Evolutionary conservation across 2,329 filamentous ascomycete genomes (phyloP).

Genomic region (Fusarium irregulare): DNA sequence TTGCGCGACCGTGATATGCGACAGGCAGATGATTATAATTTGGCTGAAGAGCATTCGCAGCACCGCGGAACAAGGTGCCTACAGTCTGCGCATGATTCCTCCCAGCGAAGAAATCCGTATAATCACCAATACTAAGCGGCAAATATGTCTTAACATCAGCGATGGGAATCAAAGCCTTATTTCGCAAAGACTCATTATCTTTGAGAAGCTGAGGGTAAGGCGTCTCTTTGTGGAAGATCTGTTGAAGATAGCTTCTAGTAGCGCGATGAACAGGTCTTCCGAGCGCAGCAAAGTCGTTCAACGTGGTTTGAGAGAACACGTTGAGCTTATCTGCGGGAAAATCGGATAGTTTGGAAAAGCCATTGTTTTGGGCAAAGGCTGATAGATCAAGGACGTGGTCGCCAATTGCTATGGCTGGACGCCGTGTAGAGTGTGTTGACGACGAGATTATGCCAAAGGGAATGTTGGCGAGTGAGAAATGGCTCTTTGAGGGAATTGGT

Average conservation of each 20-base stretch:
- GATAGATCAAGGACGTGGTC: conserved; percentile 76
- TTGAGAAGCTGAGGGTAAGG: conserved; percentile 50
- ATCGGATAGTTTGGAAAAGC: conserved; percentile 51
- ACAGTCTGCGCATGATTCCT: conserved; percentile 78
- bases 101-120: conserved; percentile 87
- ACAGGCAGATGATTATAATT: conserved; percentile 86
- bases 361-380: conserved; percentile 62
- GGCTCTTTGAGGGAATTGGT: conserved; percentile 2
- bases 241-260: conserved; percentile 74
- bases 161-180: conserved; percentile 47
- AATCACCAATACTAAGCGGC: conserved; percentile 82
- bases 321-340: conserved; percentile 41
- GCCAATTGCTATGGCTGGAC: conserved; percentile 78
- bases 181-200: conserved; percentile 49
- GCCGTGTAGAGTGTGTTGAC: conserved; percentile 62
- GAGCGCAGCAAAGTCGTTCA: conserved; percentile 57
- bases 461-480: conserved; percentile 74
- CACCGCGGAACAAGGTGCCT: conserved; percentile 77
- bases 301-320: conserved; percentile 47
- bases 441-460: conserved; percentile 85
- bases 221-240: conserved; percentile 67
- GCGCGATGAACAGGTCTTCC: conserved; percentile 75
- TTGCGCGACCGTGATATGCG: conserved; percentile 82
- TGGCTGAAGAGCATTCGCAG: conserved; percentile 78
- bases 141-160: conserved; percentile 71